Percentiles rank a stretch among this genome's conserved stretches.
These are phyloP conservation scores for Rehmannia glutinosa DNA, from an alignment of 257 asterid species.

Conservation along the genomic window DNA sequence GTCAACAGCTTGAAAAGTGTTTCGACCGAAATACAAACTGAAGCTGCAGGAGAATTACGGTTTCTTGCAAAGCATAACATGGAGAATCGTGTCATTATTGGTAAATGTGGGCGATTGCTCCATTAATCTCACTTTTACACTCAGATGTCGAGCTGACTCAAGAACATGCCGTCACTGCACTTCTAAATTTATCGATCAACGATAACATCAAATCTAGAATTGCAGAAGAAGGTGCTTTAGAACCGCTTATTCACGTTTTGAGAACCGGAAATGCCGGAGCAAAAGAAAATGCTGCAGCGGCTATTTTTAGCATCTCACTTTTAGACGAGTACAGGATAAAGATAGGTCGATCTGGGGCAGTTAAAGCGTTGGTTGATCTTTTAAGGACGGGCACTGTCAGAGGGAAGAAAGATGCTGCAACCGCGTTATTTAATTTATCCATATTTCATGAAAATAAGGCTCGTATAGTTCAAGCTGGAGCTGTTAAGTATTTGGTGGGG, in stretches of 20 bases:
- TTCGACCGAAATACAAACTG: constrained; percentile 54
- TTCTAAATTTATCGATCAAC: constrained; percentile 73
- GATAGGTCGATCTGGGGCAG: constrained; percentile 86
- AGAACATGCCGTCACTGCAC: constrained; percentile 94
- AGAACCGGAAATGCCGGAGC: constrained; percentile 70
- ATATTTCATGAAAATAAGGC: constrained; percentile 92
- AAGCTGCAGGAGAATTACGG: constrained; percentile 76
- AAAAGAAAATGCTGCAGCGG: constrained; percentile 93
- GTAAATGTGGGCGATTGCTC: constrained; percentile 69
- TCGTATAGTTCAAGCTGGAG: constrained; percentile 89
- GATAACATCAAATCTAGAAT: constrained; percentile 59
- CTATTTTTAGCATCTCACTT: constrained; percentile 85
- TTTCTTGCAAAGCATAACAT: constrained; percentile 67
- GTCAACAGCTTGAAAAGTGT: constrained; percentile 45
- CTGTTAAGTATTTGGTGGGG: constrained; percentile 64
- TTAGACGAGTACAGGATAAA: constrained; percentile 74
- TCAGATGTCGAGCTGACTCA: constrained; percentile 55
- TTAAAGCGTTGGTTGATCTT: constrained; percentile 77
- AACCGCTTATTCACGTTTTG: constrained; percentile 76
- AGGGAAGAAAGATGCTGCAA: constrained; percentile 95
- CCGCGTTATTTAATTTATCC: constrained; percentile 82
- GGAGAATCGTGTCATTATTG: constrained; percentile 77
- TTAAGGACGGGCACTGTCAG: constrained; percentile 65
- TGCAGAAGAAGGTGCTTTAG: constrained; percentile 73
- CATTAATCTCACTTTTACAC: constrained; percentile 59